A percentile compares a stretch with the other conserved stretches of the same genome.
Evolutionary conservation across 1,284 basidiomycete species (phyloP).

Genomic region (Exsudoporus floridanus): DNA sequence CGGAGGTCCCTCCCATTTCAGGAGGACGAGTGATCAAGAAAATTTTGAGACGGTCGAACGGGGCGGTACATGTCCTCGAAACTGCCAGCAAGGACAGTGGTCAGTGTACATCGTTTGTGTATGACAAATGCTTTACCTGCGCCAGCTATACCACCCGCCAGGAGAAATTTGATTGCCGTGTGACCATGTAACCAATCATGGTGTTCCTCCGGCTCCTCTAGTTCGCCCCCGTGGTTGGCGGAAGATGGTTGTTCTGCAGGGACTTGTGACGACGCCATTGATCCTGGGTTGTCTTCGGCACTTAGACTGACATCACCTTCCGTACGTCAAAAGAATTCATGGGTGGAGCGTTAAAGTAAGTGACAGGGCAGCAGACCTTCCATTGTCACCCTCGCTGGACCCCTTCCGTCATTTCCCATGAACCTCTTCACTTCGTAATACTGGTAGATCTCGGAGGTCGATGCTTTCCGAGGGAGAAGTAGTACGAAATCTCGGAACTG

Average conservation of each 20-base stretch:
- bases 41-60: constrained; percentile 96
- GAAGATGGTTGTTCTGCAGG: constrained; percentile 36
- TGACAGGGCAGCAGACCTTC: constrained; percentile 61
- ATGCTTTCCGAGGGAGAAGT: constrained; percentile 78
- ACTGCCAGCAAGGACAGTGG: constrained; percentile 47
- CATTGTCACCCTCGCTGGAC: constrained; percentile 79
- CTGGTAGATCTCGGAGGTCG: constrained; percentile 82
- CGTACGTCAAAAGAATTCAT: constrained; percentile 26
- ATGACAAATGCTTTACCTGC: constrained; percentile 57
- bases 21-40: constrained; percentile 89
- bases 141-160: constrained; percentile 93
- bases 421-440: constrained; percentile 81
- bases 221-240: constrained; percentile 44
- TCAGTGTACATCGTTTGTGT: constrained; percentile 7
- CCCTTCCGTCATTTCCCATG: constrained; percentile 73
- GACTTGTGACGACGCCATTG: constrained; percentile 18
- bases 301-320: constrained; percentile 74
- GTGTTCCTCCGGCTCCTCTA: constrained; percentile 61
- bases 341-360: constrained; percentile 20
- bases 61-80: constrained; percentile 94
- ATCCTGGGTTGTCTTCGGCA: constrained; percentile 63
- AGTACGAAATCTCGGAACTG: constrained; percentile 92
- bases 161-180: constrained; percentile 84
- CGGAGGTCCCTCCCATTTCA: constrained; percentile 57
- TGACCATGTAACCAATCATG: constrained; percentile 67